These are phyloP conservation scores for Crithidia fasciculata DNA, from an alignment of 208 protist species.

Conservation along the genomic window DNA sequence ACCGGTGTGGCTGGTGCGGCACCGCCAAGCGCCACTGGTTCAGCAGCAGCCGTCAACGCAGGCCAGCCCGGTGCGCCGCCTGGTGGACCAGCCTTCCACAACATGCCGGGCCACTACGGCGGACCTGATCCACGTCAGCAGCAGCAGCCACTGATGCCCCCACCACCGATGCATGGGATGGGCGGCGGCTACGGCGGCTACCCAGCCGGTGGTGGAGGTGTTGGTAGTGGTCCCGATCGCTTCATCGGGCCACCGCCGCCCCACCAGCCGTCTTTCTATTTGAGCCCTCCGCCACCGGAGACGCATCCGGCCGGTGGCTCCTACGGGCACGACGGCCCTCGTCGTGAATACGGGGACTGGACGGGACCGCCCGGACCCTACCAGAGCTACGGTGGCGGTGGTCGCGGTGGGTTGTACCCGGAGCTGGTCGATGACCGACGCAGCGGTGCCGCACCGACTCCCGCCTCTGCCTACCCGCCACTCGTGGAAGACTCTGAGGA, in stretches of 20 bases:
- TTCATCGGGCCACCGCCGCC: not conserved
- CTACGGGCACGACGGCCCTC: too few relatives aligned
- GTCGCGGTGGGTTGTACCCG: not conserved
- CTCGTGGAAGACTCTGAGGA: slow-evolving; percentile 29
- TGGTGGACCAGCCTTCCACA: not conserved
- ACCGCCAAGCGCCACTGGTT: too few relatives aligned
- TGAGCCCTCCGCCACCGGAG: not conserved
- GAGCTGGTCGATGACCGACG: not conserved
- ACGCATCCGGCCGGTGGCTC: not conserved
- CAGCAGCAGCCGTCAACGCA: too few relatives aligned
- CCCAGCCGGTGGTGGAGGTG: not conserved
- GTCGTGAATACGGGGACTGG: too few relatives aligned
- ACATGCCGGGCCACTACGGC: not conserved
- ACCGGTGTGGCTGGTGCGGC: not conserved
- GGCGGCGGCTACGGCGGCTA: not conserved
- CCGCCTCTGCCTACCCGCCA: slow-evolving; percentile 13
- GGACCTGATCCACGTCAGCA: slow-evolving; percentile 15
- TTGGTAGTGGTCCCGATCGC: not conserved
- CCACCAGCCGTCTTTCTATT: not conserved
- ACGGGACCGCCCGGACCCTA: too few relatives aligned
- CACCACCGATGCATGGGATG: not conserved
- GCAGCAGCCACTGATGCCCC: not conserved
- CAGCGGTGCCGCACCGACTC: not conserved
- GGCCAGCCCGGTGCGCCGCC: not conserved
- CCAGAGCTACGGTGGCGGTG: not conserved